Conservation (phyloP, 1,284 basidiomycete species). For the Naganishia liquefaciens region DNA sequence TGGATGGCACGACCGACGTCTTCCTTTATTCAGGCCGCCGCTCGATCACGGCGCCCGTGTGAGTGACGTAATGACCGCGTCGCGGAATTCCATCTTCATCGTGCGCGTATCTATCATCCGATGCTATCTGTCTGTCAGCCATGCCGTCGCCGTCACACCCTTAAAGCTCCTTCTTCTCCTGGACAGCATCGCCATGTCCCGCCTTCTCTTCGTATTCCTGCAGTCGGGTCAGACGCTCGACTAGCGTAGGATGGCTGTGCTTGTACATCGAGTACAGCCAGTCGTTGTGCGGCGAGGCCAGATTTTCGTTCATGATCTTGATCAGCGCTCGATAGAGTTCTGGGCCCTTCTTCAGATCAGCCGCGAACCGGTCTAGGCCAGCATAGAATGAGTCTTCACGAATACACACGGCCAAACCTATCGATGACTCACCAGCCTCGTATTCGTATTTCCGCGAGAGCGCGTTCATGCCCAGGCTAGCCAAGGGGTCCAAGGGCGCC, state of each 20-base stretch:
- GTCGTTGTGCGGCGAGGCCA: conserved; percentile 87
- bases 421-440: conserved; percentile 76
- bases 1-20: too few relatives aligned
- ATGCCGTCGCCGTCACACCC: too few relatives aligned
- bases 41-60: too few relatives aligned
- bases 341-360: conserved; percentile 52
- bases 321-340: conserved; percentile 76
- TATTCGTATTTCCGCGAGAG: conserved; percentile 83
- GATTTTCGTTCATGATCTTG: conserved; percentile 81
- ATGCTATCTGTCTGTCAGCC: too few relatives aligned
- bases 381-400: not conserved
- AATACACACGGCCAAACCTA: conserved; percentile 41
- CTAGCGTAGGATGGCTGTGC: conserved; percentile 87
- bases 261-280: conserved; percentile 91
- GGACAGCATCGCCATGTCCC: not conserved
- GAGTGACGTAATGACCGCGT: too few relatives aligned
- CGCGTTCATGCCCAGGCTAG: conserved; percentile 75
- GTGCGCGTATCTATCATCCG: too few relatives aligned
- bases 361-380: conserved; percentile 49
- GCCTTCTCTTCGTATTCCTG: conserved; percentile 35
- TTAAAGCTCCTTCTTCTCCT: conserved; percentile 39
- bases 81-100: too few relatives aligned
- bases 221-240: conserved; percentile 65
- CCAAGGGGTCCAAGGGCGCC: conserved; percentile 75
- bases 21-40: too few relatives aligned